A percentile compares a stretch with the other conserved stretches of the same genome.
Evolutionary conservation across 495 filamentous ascomycete genomes (phyloP).

Genomic region (Xylaria longipes): DNA sequence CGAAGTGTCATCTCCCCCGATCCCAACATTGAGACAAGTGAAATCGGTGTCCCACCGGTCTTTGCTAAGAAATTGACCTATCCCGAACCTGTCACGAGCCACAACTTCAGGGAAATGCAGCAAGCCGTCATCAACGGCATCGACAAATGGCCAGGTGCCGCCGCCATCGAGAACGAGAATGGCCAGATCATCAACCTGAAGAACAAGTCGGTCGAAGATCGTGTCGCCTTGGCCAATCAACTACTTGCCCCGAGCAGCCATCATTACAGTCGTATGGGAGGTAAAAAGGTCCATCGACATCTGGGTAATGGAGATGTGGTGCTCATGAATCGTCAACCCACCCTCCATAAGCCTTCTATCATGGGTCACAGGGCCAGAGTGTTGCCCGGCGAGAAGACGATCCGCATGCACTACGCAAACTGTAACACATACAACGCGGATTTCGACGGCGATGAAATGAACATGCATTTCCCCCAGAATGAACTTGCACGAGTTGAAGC

Average conservation of each 20-base stretch:
- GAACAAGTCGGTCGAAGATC: constrained; percentile 83
- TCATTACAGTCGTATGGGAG: constrained; percentile 74
- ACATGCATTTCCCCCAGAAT: constrained; percentile 99
- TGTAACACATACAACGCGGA: constrained; percentile 99
- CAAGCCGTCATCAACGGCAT: constrained; percentile 95
- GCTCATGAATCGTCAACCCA: constrained; percentile 99
- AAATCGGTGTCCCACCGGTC: constrained; percentile 96
- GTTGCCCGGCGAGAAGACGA: constrained; percentile 90
- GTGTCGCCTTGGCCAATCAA: constrained; percentile 86
- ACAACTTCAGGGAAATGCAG: constrained; percentile 95
- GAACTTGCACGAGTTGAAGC: constrained; percentile 93
- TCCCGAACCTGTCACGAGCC: constrained; percentile 94
- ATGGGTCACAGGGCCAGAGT: constrained; percentile 97
- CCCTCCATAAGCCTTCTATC: constrained; percentile 98
- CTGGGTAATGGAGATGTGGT: constrained; percentile 96
- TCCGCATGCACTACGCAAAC: constrained; percentile 99
- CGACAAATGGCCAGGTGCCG: constrained; percentile 92
- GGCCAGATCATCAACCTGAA: constrained; percentile 89
- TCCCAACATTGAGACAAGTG: constrained; percentile 97
- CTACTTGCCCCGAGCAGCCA: constrained; percentile 86
- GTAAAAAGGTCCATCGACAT: constrained; percentile 97
- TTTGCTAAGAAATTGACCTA: constrained; percentile 97
- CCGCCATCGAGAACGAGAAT: constrained; percentile 93
- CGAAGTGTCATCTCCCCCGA: constrained; percentile 98
- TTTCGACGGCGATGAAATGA: constrained; percentile 99